phyloP scores from a whole-genome alignment of 2,329 filamentous ascomycete genomes.

The Penicillium freii region DNA sequence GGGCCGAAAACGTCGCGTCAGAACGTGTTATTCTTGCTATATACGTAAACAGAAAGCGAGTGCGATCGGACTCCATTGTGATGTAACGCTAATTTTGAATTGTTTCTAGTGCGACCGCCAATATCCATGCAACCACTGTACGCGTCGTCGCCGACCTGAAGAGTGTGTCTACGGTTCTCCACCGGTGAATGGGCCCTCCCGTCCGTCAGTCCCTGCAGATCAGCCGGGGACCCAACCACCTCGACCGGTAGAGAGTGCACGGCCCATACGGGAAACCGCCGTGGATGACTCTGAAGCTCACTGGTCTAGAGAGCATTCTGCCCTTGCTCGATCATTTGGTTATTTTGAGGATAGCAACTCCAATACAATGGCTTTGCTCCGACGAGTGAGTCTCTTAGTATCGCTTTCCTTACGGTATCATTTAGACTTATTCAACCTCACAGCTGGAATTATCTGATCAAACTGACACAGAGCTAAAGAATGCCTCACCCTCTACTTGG shows the following conservation, averaged over 20 bases:
- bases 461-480: neutral
- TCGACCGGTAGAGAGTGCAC: neutral
- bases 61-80: neutral
- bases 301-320: neutral
- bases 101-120: neutral
- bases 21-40: neutral
- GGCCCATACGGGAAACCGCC: neutral
- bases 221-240: neutral
- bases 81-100: neutral
- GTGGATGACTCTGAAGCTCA: neutral
- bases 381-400: neutral
- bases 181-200: neutral
- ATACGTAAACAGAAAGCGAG: neutral
- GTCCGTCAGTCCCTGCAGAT: neutral
- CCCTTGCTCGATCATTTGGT: neutral
- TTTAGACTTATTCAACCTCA: neutral
- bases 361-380: neutral
- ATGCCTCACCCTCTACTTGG: neutral
- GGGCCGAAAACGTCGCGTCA: neutral
- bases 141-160: slow-evolving; percentile 1
- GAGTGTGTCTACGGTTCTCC: neutral
- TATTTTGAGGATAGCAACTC: neutral
- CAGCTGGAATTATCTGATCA: neutral
- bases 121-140: slow-evolving; percentile 4
- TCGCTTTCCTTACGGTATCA: neutral